Evolutionary conservation across 1,139 yeast genomes (phyloP), one percentile per base, ranked within the genome.

Genomic region (Dujonia santamariae): DNA sequence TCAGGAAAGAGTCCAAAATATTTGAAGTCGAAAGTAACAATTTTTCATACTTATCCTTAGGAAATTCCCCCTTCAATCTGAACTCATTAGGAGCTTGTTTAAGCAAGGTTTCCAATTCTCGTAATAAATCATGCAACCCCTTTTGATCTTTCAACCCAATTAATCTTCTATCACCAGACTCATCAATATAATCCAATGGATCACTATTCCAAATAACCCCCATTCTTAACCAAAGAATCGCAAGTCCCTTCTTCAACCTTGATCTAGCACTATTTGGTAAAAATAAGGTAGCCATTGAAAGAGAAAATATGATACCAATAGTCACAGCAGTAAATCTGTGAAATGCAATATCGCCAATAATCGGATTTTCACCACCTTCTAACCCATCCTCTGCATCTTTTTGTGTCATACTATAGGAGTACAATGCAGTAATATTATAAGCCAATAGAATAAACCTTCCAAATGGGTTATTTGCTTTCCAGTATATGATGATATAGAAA

Each of bases 171-270:
- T 38, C 41, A 13, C 29, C 35, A n/a, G n/a, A n/a, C 7, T 32
- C 31, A 7, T 26, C 32, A 15, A 28, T 27, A 39, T 61, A 66
- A 28, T 64, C 72, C 38, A 69, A 52, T 4, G 73, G 73, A 40
- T 60, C 63, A 44, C 80, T 65, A 46, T 80, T 81, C 95, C 95
- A 85, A n/a, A 80, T 71, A 19, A 85, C 69, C 0, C 95, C 96
- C 68, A 86, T 68, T 35, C 88, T 63, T 29, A 86, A 60, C 95
- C 95, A 86, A 19, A 85, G 63, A 1, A 80, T 61, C 0, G 87
- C 74, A 19, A 85, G 19, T 0, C 86, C 86, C 22, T 68, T 67
- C 42, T 84, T 78, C 37, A 85, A 61, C 35, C 88, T 63, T 9
- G 78, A 63, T 31, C 95, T 63, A 0, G 95, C 95, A 50, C 86